Evolutionary conservation across 1,284 basidiomycete species (phyloP), one percentile per base, ranked within the genome.

Genomic region (Boletus nobilissimus): DNA sequence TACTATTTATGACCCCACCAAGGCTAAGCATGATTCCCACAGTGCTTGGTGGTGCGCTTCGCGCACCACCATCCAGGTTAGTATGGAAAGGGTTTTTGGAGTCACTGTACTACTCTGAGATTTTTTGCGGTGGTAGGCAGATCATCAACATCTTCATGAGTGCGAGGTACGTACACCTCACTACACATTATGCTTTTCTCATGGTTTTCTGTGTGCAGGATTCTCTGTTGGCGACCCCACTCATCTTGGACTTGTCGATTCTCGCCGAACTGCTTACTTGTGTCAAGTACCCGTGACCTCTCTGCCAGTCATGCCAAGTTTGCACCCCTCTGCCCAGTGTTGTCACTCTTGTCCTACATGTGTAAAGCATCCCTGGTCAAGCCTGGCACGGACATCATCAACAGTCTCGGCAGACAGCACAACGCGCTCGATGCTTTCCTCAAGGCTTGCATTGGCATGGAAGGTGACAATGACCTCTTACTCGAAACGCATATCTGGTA

Each of bases 341-440:
- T 98, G 70, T 97, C 96, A 67, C 91, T 98, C 79, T 90, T 98
- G 75, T 95, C 94, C 73, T 98, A 97, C 91, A 98, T 98, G 97
- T 94, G 98, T 88, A 98, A 99, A 91, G 97, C 98, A 0, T 97
- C 98, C 40, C 92, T 99, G 82, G 97, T 98, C 89, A 99, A 99
- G 92, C 97, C 97, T 80, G 97, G 93, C 79, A 95, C 94, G 66
- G 96, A 97, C 83, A 97, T 99, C 81, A 95, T 99, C 88, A 99
- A 99, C 93, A 95, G 94, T 83, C 92, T 99, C 82, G 95, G 94
- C 88, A 93, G 97, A 86, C 98, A 99, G 91, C 93, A 97, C 84
- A 96, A 97, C 79, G 98, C 96, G 34, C 93, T 99, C 80, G 98
- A 99, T 88, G 90, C 92, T 78, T 97, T 97, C 92, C 89, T 98